A percentile compares a stretch with the other conserved stretches of the same genome.
These are phyloP conservation scores for Xerocomellus chrysenteron DNA, from an alignment of 768 basidiomycete genomes.

Conservation along the genomic window DNA sequence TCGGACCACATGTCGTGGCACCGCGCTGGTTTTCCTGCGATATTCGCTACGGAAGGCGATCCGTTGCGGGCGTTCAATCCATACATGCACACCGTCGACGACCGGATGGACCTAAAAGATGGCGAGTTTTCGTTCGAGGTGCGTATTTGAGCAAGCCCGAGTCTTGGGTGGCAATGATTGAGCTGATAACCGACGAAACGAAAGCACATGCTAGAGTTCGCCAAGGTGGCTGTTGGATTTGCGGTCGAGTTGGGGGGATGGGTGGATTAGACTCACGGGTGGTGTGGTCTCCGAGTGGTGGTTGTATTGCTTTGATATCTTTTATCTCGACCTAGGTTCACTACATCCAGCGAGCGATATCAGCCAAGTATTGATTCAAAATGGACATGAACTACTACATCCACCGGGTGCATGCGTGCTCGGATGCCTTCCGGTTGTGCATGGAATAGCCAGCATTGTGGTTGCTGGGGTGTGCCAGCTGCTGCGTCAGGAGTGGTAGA, in stretches of 20 bases:
- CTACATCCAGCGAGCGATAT: too few species aligned
- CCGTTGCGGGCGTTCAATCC: constrained; percentile 42
- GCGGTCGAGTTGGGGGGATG: constrained; percentile 46
- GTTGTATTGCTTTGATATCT: too few species aligned
- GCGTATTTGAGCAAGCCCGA: neutral
- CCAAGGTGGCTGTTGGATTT: constrained; percentile 57
- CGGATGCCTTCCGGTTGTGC: too few species aligned
- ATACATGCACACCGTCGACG: constrained; percentile 35
- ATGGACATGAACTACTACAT: too few species aligned
- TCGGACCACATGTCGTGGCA: constrained; percentile 49
- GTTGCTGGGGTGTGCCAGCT: too few species aligned
- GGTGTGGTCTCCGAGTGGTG: neutral
- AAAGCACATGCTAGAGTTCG: constrained; percentile 58
- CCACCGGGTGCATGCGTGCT: too few species aligned
- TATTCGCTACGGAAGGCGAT: constrained; percentile 44
- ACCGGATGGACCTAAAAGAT: constrained; percentile 22
- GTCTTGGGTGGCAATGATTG: neutral
- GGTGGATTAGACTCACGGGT: constrained; percentile 1
- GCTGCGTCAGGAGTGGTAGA: too few species aligned
- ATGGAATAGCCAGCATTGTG: too few species aligned
- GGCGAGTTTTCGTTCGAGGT: constrained; percentile 46
- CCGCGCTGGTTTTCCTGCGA: constrained; percentile 38
- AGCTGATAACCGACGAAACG: constrained; percentile 10
- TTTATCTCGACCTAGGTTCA: too few species aligned
- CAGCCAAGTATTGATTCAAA: too few species aligned